Percentiles rank a stretch among this genome's conserved stretches.
Evolutionary conservation across 1,284 basidiomycete genomes (phyloP).

Genomic region (Austroboletus sp.): DNA sequence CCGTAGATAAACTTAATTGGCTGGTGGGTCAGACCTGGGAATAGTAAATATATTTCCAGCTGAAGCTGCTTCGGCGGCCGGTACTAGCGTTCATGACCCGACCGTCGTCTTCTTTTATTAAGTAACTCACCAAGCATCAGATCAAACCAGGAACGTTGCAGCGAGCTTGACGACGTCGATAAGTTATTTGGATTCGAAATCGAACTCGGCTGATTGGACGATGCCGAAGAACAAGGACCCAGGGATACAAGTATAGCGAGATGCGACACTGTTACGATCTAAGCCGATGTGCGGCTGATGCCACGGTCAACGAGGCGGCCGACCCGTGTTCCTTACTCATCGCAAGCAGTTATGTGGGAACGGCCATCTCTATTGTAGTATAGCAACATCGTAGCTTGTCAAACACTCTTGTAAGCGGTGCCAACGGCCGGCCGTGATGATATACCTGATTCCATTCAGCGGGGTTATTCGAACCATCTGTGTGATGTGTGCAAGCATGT

Average conservation of each 20-base stretch:
- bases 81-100: neutral
- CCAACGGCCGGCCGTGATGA: neutral
- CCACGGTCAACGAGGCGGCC: neutral
- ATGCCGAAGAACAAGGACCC: too few species aligned
- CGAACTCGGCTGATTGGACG: neutral
- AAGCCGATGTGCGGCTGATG: too few species aligned
- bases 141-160: neutral
- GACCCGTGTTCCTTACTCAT: neutral
- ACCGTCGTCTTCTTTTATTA: neutral
- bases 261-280: too few species aligned
- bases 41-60: neutral
- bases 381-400: constrained; percentile 1
- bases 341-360: neutral
- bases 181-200: neutral
- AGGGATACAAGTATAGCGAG: too few species aligned
- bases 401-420: too few species aligned
- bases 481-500: neutral
- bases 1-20: neutral
- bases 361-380: neutral
- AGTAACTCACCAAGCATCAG: neutral
- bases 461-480: neutral
- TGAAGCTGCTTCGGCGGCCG: neutral
- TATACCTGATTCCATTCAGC: neutral
- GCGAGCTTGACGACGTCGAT: neutral
- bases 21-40: too few species aligned